A percentile compares a stretch with the other conserved stretches of the same genome.
Conservation (phyloP, 2,329 filamentous ascomycete genomes). For the Botrytis hyacinthi region DNA sequence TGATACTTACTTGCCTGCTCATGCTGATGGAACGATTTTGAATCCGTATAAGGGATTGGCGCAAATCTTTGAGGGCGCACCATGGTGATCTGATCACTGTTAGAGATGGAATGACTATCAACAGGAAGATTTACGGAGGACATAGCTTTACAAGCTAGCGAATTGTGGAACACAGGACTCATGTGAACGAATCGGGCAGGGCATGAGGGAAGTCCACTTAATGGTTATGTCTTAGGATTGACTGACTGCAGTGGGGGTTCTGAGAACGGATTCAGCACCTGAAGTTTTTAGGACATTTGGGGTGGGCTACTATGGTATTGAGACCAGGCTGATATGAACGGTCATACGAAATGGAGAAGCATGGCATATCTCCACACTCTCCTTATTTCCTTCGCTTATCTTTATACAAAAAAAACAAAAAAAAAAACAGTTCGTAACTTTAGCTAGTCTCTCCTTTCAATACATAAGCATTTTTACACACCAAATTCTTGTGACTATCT, state of each 20-base stretch:
- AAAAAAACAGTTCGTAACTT: neutral
- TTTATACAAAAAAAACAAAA: neutral
- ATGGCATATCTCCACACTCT: neutral
- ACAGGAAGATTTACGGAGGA: accelerated
- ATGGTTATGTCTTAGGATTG: neutral
- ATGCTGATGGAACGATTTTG: neutral
- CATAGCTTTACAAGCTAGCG: neutral
- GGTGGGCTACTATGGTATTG: neutral
- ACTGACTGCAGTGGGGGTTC: neutral
- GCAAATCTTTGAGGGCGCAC: neutral
- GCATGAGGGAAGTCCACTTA: accelerated
- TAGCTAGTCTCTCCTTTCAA: neutral
- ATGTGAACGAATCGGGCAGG: neutral
- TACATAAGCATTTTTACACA: neutral
- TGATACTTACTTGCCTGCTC: neutral
- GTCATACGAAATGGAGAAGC: neutral
- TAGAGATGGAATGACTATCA: accelerated
- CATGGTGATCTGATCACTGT: neutral
- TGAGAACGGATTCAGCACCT: neutral
- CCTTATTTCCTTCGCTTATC: neutral
- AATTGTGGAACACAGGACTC: neutral
- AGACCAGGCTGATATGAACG: accelerated
- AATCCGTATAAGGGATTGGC: neutral
- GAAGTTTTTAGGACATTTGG: too few species aligned
- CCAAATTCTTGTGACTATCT: neutral